phyloP scores from a whole-genome alignment of 352 stramenopile genomes.

The Globisporangium paddicum region DNA sequence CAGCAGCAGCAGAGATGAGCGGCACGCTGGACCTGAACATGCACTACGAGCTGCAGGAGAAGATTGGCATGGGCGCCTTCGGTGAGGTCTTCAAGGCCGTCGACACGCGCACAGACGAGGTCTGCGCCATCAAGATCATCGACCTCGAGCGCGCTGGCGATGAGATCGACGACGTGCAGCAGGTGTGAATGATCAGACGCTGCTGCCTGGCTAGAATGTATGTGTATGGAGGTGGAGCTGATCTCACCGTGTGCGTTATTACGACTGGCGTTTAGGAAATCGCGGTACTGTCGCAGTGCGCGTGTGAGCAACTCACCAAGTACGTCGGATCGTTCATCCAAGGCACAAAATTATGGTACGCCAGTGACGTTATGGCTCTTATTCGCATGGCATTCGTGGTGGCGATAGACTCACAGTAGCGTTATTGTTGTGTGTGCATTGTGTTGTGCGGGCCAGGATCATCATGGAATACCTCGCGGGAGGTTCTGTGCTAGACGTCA shows the following conservation, averaged over 20 bases:
- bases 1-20: constrained; percentile 27
- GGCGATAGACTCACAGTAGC: neutral
- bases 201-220: too few species aligned
- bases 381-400: neutral
- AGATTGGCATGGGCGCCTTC: constrained; percentile 78
- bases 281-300: constrained; percentile 84
- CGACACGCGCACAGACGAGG: constrained; percentile 60
- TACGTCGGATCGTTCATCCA: constrained; percentile 88
- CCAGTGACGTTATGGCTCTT: neutral
- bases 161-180: constrained; percentile 85
- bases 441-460: constrained; percentile 58
- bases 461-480: constrained; percentile 94
- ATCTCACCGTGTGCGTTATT: neutral
- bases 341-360: constrained; percentile 73
- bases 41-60: constrained; percentile 77
- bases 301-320: constrained; percentile 86
- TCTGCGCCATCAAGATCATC: constrained; percentile 83
- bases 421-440: neutral
- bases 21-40: constrained; percentile 38
- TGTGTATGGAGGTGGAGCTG: neutral
- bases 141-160: constrained; percentile 80
- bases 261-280: constrained; percentile 69
- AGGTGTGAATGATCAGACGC: constrained; percentile 39
- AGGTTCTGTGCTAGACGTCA: constrained; percentile 87
- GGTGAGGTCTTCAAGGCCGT: constrained; percentile 78